phyloP scores from a whole-genome alignment of 257 asterid genomes.

The Solanum infundibuliforme region DNA sequence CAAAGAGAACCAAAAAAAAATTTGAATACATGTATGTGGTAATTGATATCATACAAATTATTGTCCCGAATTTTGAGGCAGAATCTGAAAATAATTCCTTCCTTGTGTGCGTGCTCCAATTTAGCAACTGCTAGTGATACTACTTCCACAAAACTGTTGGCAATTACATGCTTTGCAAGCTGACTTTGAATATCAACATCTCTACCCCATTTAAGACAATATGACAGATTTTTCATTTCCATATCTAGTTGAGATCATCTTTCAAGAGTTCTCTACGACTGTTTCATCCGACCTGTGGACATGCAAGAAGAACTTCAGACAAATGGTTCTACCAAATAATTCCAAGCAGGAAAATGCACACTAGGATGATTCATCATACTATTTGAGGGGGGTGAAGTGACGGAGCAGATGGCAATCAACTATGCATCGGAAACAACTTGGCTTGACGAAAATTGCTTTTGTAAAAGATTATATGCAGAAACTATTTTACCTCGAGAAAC shows the following conservation, averaged over 20 bases:
- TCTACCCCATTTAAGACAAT: neutral
- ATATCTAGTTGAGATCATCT: neutral
- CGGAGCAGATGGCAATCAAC: neutral
- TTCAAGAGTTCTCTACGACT: neutral
- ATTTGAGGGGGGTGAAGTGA: neutral
- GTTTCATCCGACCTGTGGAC: neutral
- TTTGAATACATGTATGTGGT: neutral
- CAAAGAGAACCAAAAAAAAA: neutral
- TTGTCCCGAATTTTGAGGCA: neutral
- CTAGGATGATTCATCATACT: neutral
- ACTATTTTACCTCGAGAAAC: neutral
- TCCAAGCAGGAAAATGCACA: neutral
- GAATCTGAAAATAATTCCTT: neutral
- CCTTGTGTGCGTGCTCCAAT: neutral
- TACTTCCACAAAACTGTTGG: neutral
- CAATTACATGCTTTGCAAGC: neutral
- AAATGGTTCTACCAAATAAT: neutral
- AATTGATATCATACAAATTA: neutral
- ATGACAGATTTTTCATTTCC: neutral
- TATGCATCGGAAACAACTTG: neutral
- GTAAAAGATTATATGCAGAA: neutral
- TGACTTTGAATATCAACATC: neutral
- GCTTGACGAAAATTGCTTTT: neutral
- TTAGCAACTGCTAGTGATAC: neutral
- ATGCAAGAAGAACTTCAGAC: neutral